Evolutionary conservation across 257 asterid genomes (phyloP).

Genomic region (Solanum rostratum): DNA sequence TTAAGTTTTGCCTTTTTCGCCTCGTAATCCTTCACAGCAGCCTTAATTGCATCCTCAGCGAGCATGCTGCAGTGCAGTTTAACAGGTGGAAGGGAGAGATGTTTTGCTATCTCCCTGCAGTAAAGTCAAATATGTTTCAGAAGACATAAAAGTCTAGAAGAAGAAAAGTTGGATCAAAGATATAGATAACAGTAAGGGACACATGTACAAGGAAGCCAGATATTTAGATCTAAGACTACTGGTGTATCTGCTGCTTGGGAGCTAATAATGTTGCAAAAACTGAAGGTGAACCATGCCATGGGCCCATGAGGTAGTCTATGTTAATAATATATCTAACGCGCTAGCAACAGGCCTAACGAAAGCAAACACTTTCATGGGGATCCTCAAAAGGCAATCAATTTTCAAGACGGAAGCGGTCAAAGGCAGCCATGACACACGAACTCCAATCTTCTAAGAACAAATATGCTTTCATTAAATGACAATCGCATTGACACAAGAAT

Average conservation of each 20-base stretch:
- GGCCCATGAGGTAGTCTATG: neutral
- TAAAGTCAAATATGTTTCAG: neutral
- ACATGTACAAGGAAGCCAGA: neutral
- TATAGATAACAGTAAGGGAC: neutral
- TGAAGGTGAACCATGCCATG: neutral
- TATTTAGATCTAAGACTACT: neutral
- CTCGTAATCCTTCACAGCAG: constrained; percentile 79
- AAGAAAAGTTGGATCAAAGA: neutral
- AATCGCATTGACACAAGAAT: neutral
- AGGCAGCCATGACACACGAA: neutral
- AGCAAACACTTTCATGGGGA: neutral
- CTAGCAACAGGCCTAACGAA: neutral
- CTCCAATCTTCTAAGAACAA: neutral
- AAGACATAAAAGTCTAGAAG: neutral
- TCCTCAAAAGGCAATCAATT: neutral
- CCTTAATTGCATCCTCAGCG: constrained; percentile 95
- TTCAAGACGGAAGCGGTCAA: neutral
- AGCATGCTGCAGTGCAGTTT: constrained; percentile 98
- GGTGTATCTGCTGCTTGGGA: neutral
- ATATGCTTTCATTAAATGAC: neutral
- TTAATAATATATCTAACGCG: neutral
- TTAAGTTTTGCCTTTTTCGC: constrained; percentile 38
- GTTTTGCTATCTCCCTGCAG: constrained; percentile 87
- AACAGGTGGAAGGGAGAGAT: constrained; percentile 92
- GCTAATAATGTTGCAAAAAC: neutral